These are phyloP conservation scores for Lagenaria siceraria DNA, from an alignment of 306 rosid species.

Conservation along the genomic window DNA sequence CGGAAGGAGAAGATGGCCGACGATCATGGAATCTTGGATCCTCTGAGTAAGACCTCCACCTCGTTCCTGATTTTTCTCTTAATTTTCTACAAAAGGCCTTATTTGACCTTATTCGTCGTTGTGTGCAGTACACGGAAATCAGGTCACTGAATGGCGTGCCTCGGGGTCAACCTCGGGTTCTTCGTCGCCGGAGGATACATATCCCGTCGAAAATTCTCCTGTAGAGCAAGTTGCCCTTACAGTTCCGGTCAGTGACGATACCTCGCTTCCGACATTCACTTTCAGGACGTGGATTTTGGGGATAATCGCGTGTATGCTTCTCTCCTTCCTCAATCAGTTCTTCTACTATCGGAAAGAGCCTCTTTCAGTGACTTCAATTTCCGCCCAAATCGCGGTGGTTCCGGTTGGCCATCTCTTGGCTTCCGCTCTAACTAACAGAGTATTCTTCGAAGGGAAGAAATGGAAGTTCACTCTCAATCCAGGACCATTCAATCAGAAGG, in stretches of 20 bases:
- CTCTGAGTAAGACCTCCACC: conserved; percentile 27
- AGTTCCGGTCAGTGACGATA: conserved; percentile 32
- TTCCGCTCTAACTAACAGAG: conserved; percentile 15
- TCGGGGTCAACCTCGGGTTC: conserved; percentile 4
- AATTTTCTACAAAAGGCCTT: neutral
- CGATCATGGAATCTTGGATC: conserved; percentile 26
- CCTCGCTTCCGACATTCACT: conserved; percentile 26
- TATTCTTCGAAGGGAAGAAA: conserved; percentile 22
- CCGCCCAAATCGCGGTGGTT: conserved; percentile 38
- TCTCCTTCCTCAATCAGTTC: conserved; percentile 41
- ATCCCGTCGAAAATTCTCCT: conserved; percentile 21
- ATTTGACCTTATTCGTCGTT: neutral
- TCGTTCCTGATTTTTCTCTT: neutral
- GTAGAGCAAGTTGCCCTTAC: conserved; percentile 35
- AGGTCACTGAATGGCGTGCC: neutral
- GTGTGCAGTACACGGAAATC: conserved; percentile 18
- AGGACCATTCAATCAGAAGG: conserved; percentile 33
- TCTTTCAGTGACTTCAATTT: conserved; percentile 26
- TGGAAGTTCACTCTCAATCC: conserved; percentile 33
- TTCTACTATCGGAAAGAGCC: conserved; percentile 35
- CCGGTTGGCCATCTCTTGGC: conserved; percentile 38
- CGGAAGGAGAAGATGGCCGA: neutral
- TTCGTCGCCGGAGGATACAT: neutral
- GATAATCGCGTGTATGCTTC: conserved; percentile 16
- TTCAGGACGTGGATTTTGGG: conserved; percentile 35